These are phyloP conservation scores for Aegle marmelos DNA, from an alignment of 345 rosid species.

Conservation along the genomic window DNA sequence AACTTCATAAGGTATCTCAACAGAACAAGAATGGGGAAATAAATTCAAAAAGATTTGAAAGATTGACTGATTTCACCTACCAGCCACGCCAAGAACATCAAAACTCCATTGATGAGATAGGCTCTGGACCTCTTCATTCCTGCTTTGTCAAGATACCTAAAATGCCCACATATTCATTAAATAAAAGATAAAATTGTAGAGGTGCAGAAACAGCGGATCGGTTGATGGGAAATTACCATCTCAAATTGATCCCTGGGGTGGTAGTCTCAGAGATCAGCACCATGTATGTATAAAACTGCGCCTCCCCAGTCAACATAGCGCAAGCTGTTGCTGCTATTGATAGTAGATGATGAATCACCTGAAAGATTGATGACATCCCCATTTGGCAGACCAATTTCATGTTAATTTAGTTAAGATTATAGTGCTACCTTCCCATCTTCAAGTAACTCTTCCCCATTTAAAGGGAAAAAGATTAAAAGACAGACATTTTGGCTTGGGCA, in stretches of 20 bases:
- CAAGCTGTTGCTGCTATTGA: constrained; percentile 62
- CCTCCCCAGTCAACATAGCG: constrained; percentile 68
- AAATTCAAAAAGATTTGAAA: neutral
- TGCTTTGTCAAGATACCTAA: constrained; percentile 72
- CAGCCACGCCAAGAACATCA: constrained; percentile 75
- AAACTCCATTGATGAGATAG: constrained; percentile 75
- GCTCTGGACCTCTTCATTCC: constrained; percentile 77
- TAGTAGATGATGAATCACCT: constrained; percentile 78
- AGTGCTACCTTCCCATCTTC: neutral
- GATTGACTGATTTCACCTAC: constrained; percentile 37
- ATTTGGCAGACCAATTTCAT: neutral
- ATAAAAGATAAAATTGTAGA: neutral
- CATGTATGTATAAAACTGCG: constrained; percentile 75
- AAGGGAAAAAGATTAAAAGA: neutral
- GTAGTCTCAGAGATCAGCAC: constrained; percentile 81
- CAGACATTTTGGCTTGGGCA: neutral
- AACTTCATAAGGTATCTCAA: neutral
- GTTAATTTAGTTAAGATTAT: neutral
- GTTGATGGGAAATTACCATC: constrained; percentile 56
- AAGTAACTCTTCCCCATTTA: neutral
- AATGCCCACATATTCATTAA: constrained; percentile 2
- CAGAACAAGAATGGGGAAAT: neutral
- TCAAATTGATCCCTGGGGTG: constrained; percentile 80
- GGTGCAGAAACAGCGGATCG: neutral
- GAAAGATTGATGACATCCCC: constrained; percentile 12